Percentiles rank a stretch among this genome's conserved stretches.
These are phyloP conservation scores for Globisporangium barbulae DNA, from an alignment of 352 stramenopile species.

Conservation along the genomic window DNA sequence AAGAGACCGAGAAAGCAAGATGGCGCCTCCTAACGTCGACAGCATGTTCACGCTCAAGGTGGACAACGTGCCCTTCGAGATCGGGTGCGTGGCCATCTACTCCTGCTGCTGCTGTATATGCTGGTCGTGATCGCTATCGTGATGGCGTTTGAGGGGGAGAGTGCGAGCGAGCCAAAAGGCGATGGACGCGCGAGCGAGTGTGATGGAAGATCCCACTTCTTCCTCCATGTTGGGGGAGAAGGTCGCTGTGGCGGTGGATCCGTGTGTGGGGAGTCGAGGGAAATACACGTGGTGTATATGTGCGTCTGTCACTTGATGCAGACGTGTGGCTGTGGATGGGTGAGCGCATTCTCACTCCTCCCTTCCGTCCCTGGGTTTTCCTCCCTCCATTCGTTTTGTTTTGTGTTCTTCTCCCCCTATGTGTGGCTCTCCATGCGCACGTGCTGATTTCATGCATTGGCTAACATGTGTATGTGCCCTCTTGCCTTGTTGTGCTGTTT, in stretches of 20 bases:
- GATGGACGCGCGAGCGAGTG: neutral
- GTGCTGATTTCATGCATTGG: no score
- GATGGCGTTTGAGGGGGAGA: neutral
- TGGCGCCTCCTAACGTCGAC: slow-evolving; percentile 77
- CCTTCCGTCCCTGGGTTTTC: neutral
- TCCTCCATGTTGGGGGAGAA: neutral
- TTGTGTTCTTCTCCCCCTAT: neutral
- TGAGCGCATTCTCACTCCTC: neutral
- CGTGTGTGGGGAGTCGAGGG: neutral
- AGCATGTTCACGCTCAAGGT: slow-evolving; percentile 87
- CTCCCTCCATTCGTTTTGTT: neutral
- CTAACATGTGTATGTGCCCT: neutral
- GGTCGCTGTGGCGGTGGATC: neutral
- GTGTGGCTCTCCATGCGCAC: neutral
- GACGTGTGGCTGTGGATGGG: neutral
- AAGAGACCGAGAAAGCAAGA: slow-evolving; percentile 18
- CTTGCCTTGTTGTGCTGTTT: neutral
- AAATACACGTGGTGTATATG: neutral
- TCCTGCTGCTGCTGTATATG: slow-evolving; percentile 3
- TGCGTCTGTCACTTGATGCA: neutral
- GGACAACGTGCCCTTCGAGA: slow-evolving; percentile 84
- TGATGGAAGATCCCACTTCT: neutral
- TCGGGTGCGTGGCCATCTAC: slow-evolving; percentile 36
- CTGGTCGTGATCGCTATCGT: neutral
- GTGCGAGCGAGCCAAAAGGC: neutral